Evolutionary conservation across 2,329 filamentous ascomycete species (phyloP).

Genomic region (Neoscytalidium dimidiatum): DNA sequence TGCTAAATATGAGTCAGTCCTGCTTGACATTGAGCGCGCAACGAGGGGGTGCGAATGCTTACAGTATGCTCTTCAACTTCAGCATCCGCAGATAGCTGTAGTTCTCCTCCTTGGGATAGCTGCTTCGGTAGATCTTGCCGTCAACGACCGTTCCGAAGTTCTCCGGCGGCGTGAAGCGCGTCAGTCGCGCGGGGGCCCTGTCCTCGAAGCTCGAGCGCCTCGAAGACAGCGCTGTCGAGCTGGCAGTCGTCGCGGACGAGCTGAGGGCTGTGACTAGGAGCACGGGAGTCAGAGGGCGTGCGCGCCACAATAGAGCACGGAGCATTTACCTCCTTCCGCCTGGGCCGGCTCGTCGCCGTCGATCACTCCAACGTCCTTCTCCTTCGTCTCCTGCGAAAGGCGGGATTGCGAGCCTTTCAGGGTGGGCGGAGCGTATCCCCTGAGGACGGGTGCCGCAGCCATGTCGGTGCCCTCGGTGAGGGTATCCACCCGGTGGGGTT

Average conservation of each 20-base stretch:
- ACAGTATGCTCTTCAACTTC: constrained; percentile 78
- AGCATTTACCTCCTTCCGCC: constrained; percentile 11
- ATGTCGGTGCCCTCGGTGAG: constrained; percentile 3
- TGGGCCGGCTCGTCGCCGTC: neutral
- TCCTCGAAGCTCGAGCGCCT: constrained; percentile 18
- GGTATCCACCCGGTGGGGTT: neutral
- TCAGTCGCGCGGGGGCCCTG: constrained; percentile 36
- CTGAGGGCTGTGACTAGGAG: constrained; percentile 4
- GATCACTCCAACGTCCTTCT: constrained; percentile 7
- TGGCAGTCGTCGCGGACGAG: constrained; percentile 1
- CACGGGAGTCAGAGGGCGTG: constrained; percentile 9
- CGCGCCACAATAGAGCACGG: constrained; percentile 11
- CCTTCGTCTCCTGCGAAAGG: constrained; percentile 6
- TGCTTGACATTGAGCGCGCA: neutral
- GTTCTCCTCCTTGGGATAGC: constrained; percentile 73
- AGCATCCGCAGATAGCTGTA: constrained; percentile 69
- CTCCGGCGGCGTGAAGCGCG: constrained; percentile 51
- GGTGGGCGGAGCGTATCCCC: neutral
- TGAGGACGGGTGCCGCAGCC: neutral
- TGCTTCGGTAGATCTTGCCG: constrained; percentile 76
- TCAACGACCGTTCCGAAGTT: constrained; percentile 79
- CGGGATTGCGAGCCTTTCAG: neutral
- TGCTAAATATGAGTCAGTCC: constrained; percentile 44
- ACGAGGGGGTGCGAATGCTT: constrained; percentile 33
- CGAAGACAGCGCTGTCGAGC: constrained; percentile 14